Percentiles rank a stretch among this genome's conserved stretches.
Conservation (phyloP, 2,329 filamentous ascomycete species). For the Nemania sp. region DNA sequence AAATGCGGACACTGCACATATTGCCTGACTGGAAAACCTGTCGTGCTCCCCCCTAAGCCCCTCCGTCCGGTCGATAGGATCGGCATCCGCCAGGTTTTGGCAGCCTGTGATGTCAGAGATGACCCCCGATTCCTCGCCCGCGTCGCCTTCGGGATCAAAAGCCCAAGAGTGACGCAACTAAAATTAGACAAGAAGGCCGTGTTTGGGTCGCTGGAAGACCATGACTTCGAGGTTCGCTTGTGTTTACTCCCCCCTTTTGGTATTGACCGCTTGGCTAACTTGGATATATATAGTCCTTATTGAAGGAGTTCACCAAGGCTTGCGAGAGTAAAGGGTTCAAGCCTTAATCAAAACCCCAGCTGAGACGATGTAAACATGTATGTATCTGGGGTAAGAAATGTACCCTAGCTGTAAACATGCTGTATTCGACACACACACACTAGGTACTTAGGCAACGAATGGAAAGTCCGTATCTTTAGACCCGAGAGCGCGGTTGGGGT, state of each 20-base stretch:
- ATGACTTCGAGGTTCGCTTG: conserved; percentile 54
- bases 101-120: conserved; percentile 52
- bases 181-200: conserved; percentile 51
- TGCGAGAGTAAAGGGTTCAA: conserved; percentile 28
- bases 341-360: conserved; percentile 5
- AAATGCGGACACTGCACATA: conserved; percentile 62
- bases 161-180: conserved; percentile 55
- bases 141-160: conserved; percentile 65
- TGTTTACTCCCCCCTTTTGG: no score
- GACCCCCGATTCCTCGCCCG: conserved; percentile 63
- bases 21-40: conserved; percentile 46
- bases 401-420: not conserved
- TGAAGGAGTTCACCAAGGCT: conserved; percentile 39
- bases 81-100: conserved; percentile 50
- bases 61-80: conserved; percentile 45
- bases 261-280: conserved; percentile 10
- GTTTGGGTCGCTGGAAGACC: conserved; percentile 59
- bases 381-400: not conserved
- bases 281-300: conserved; percentile 30
- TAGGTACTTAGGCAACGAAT: not conserved
- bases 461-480: no score
- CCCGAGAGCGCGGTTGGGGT: not conserved
- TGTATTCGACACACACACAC: not conserved
- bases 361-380: not conserved
- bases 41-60: conserved; percentile 47